Evolutionary conservation across 1,139 yeast genomes (phyloP), one percentile per base, ranked within the genome.

Genomic region (Yamadazyma epiphylla): DNA sequence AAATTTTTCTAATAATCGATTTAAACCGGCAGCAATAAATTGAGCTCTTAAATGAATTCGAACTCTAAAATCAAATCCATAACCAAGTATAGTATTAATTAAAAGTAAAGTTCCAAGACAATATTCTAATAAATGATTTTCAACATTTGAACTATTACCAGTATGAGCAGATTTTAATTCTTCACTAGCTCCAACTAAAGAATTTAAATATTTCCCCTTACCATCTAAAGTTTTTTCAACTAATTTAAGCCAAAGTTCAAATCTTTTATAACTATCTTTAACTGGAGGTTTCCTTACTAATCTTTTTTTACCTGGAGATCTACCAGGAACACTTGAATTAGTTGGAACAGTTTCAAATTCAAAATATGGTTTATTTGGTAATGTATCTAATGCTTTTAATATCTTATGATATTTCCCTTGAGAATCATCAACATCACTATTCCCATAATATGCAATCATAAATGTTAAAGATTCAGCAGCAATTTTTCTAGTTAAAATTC

Each of bases 131-230:
- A 91, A 68, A 32, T 83, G 78, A 41, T 76, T 77, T 48, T 88
- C 96, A 5, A 30, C 12, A 22, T 41, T 41, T 11, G 52, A 39
- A 15, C 54, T 51, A 19, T 46, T 45, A 14, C 87, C 86, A 7
- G 76, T 69, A 38, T 55, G 57, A 13, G 67, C 65, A 10, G 75
- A 64, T 39, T 79, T 78, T 33, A 80, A 69, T 43, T 91, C 97
- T n/a, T 83, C 94, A 38, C 89, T 80, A 1, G 96, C 95, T 2
- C 96, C 96, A 6, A 91, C 97, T 45, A 82, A 60, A 1, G 96
- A 85, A 11, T 96, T 95, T 70, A 83, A 70, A 38, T 64, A 65
- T 46, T 79, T 82, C 9, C 97, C 97, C 43, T 91, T 71, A 2
- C 96, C 96, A 39, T 83, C 89, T 31, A 91, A 52, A 0, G 95